Evolutionary conservation across 2,329 filamentous ascomycete species (phyloP).

Genomic region (Ascochyta koolunga): DNA sequence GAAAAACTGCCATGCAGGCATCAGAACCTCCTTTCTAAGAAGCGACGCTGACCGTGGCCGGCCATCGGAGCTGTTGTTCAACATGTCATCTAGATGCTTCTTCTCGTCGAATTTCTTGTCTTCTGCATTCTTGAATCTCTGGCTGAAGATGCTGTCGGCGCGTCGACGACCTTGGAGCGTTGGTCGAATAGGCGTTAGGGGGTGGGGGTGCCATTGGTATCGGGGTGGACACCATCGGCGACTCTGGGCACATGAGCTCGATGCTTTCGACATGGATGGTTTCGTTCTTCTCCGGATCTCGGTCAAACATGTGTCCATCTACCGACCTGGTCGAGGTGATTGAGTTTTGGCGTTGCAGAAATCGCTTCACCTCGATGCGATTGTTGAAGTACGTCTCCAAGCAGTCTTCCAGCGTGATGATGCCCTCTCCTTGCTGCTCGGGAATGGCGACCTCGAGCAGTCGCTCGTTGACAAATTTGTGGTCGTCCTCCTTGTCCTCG

Average conservation of each 20-base stretch:
- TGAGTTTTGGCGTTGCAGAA: constrained; percentile 68
- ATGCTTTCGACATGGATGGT: constrained; percentile 53
- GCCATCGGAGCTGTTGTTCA: constrained; percentile 39
- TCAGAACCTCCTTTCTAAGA: constrained; percentile 79
- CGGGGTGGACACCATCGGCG: constrained; percentile 44
- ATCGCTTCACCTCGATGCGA: constrained; percentile 83
- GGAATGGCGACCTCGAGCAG: constrained; percentile 91
- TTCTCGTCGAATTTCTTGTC: constrained; percentile 60
- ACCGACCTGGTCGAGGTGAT: constrained; percentile 54
- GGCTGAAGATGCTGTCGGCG: constrained; percentile 58
- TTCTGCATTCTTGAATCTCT: constrained; percentile 53
- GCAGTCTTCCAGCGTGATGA: constrained; percentile 85
- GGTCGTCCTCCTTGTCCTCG: constrained; percentile 81
- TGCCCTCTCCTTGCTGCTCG: constrained; percentile 68
- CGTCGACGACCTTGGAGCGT: constrained; percentile 46
- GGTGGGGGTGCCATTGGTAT: constrained; percentile 33
- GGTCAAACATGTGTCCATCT: constrained; percentile 34
- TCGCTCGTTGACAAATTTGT: constrained; percentile 92
- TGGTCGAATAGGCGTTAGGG: constrained; percentile 37
- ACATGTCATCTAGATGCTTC: constrained; percentile 50
- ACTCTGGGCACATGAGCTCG: constrained; percentile 45
- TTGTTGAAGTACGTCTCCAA: constrained; percentile 96
- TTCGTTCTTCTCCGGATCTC: constrained; percentile 45
- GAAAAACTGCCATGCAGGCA: constrained; percentile 98
- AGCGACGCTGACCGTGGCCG: constrained; percentile 50